Evolutionary conservation across 2,329 filamentous ascomycete species (phyloP), one percentile per base, ranked within the genome.

Genomic region (Verticillium klebahnii): DNA sequence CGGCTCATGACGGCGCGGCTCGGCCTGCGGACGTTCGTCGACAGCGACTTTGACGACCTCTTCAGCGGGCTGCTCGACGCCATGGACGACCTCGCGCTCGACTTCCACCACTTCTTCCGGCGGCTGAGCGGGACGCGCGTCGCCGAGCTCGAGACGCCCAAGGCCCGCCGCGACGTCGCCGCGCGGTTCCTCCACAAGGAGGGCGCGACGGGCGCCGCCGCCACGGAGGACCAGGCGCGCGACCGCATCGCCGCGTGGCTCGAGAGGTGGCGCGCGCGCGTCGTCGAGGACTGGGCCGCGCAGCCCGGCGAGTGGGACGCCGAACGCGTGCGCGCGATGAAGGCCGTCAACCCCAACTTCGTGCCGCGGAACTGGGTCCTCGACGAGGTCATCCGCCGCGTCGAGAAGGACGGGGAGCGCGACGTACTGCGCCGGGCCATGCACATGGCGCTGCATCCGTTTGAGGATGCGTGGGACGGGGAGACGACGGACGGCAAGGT

Each of bases 51-150:
- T 68, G 84, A 96, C 25, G 77, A 83, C 0, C 76, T 98, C 2
- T 95, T 94, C 72, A 93, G 89, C n/a, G 87, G 92, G 61, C 76
- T 92, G 12, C 82, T 99, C 0, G 92, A 97, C 72, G 88, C 86
- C 0, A 82, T 99, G 75, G 90, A 97, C 72, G 84, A 85, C 1
- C 78, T 93, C 19, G 91, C 96, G 71, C 78, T 99, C 2, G 95
- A 99, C 73, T 99, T 97, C 75, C 92, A 96, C 71, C 91, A 96
- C 69, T 95, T 96, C 73, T 98, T 98, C 82, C 85, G 96, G 45
- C 85, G 89, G 9, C 80, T 99, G 0, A 89, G 89, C 59, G 75
- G 78, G 23, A 70, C 97, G 19, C 83, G 78, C 36, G 64, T 92
- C 1, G 75, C 75, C 0, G 85, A 91, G 5, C 71, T 97, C 7